Evolutionary conservation across 2,329 filamentous ascomycete genomes (phyloP).

Genomic region (Microsporum ferrugineum): DNA sequence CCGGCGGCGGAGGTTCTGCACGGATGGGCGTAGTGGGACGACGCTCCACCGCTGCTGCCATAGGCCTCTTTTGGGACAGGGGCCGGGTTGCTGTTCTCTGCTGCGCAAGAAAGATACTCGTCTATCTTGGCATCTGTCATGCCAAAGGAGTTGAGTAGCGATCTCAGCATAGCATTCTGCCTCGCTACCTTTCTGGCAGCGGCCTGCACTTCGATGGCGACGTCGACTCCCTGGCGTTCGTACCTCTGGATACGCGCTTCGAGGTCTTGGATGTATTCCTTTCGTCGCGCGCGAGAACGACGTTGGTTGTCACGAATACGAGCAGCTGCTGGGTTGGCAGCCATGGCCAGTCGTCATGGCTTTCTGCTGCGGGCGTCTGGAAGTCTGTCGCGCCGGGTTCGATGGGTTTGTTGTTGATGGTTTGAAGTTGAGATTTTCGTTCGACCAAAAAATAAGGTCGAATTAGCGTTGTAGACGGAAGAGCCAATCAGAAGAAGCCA

Average conservation of each 20-base stretch:
- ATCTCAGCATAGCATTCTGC: conserved; percentile 55
- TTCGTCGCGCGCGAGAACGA: conserved; percentile 60
- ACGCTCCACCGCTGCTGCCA: not conserved
- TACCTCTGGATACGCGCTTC: conserved; percentile 53
- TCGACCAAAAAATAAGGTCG: not conserved
- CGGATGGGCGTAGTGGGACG: not conserved
- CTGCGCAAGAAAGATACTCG: conserved; percentile 13
- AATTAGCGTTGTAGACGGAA: not conserved
- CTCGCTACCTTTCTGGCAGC: conserved; percentile 57
- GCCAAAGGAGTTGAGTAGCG: conserved; percentile 48
- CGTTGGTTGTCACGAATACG: conserved; percentile 68
- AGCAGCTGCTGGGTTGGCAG: conserved; percentile 19
- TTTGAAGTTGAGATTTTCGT: not conserved
- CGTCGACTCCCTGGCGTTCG: conserved; percentile 55
- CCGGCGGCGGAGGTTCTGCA: not conserved
- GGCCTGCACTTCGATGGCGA: conserved; percentile 58
- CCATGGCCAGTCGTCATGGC: not conserved
- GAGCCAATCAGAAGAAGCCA: not conserved
- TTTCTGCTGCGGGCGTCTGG: not conserved
- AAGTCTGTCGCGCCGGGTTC: not conserved
- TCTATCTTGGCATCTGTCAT: conserved; percentile 47
- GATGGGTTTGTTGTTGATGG: not conserved
- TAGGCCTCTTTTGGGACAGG: not conserved
- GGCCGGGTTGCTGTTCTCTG: not conserved
- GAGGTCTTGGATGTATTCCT: conserved; percentile 60